phyloP scores from a whole-genome alignment of 306 rosid genomes.

The Vigna radiata region DNA sequence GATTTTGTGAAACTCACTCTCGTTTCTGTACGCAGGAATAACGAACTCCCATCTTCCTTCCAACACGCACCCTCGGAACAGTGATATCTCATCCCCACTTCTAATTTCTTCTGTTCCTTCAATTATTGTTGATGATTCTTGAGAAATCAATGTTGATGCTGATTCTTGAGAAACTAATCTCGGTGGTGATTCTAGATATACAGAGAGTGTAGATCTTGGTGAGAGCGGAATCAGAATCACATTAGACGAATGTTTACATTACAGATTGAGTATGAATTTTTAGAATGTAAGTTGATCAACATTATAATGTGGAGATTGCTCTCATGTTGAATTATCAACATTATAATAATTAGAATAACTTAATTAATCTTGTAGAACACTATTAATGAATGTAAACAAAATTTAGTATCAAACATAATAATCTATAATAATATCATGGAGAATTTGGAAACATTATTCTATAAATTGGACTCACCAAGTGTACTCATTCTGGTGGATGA shows the following conservation, averaged over 20 bases:
- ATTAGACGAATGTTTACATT: no score
- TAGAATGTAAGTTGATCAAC: no score
- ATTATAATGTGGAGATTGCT: no score
- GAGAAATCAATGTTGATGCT: no score
- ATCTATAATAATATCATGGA: not conserved
- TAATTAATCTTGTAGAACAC: no score
- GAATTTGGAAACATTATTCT: not conserved
- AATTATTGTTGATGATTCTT: not conserved
- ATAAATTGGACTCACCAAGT: not conserved
- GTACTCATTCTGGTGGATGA: not conserved
- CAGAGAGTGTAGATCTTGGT: not conserved
- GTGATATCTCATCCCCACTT: not conserved
- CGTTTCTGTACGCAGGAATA: not conserved
- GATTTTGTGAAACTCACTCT: not conserved
- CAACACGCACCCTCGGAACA: not conserved
- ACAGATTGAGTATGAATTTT: no score
- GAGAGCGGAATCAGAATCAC: not conserved
- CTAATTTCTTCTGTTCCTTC: not conserved
- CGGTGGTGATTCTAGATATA: no score
- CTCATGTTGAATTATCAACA: no score
- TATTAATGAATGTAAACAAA: not conserved
- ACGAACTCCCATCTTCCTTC: slow-evolving; percentile 32
- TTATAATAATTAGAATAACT: no score
- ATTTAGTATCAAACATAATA: not conserved
- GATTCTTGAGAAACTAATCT: not conserved